phyloP scores from a whole-genome alignment of 805 yeast species.

The Saccharomyces jurei region DNA sequence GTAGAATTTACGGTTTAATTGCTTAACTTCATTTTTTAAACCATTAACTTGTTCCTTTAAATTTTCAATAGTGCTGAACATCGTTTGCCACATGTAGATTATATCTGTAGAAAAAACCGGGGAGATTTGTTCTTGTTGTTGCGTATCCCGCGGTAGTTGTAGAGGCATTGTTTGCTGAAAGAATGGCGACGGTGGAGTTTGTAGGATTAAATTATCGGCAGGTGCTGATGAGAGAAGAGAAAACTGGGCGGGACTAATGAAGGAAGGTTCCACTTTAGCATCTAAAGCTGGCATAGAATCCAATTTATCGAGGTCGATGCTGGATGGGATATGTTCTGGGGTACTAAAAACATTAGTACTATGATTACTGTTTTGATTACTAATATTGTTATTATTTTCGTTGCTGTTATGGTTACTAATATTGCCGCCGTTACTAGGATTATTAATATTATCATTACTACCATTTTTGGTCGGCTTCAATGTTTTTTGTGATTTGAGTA shows the following conservation, averaged over 20 bases:
- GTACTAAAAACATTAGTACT: not conserved
- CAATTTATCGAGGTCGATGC: not conserved
- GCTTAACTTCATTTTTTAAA: conserved; percentile 7
- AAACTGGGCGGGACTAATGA: not conserved
- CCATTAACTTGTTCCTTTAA: conserved; percentile 13
- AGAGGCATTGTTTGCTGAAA: not conserved
- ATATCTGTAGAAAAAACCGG: conserved; percentile 5
- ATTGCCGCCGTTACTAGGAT: not conserved
- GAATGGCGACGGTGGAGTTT: not conserved
- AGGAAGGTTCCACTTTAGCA: not conserved
- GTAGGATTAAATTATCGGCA: not conserved
- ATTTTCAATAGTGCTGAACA: conserved; percentile 8
- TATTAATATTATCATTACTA: not conserved
- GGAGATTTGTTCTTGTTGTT: conserved; percentile 1
- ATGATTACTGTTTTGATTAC: not conserved
- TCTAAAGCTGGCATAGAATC: not conserved
- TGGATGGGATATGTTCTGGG: not conserved
- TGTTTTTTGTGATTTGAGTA: conserved; percentile 6
- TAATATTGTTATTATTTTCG: not conserved
- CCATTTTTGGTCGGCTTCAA: not conserved
- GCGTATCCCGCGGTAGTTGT: conserved; percentile 2
- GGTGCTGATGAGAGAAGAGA: not conserved
- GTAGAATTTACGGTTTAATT: conserved; percentile 5
- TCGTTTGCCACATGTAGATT: conserved; percentile 7
- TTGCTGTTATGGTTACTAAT: not conserved